phyloP scores from a whole-genome alignment of 495 filamentous ascomycete genomes.

The Lophiostoma macrostomum region DNA sequence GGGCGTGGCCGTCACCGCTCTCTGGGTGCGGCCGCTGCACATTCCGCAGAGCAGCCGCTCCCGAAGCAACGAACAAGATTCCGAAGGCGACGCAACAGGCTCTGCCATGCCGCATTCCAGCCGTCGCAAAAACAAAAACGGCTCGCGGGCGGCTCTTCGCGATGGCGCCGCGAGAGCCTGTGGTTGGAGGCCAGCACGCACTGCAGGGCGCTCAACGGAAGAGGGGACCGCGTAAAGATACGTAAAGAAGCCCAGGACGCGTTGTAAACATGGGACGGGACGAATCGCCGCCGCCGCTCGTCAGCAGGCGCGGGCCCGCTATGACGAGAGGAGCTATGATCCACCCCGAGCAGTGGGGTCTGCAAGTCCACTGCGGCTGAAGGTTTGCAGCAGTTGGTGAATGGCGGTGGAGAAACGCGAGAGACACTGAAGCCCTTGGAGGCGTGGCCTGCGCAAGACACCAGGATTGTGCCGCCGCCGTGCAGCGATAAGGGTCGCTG shows the following conservation, averaged over 20 bases:
- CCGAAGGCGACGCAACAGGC: slow-evolving; percentile 13
- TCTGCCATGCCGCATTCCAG: slow-evolving; percentile 17
- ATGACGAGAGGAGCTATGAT: too few species aligned
- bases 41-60: slow-evolving; percentile 18
- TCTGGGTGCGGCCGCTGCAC: not conserved
- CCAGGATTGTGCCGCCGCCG: not conserved
- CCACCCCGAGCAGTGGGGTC: not conserved
- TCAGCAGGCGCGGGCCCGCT: not conserved
- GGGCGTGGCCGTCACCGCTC: slow-evolving; percentile 7
- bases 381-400: not conserved
- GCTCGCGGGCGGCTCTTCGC: not conserved
- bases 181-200: not conserved
- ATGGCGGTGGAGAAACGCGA: not conserved
- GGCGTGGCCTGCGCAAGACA: not conserved
- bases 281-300: not conserved
- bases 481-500: not conserved
- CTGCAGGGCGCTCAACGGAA: slow-evolving; percentile 5
- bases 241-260: too few species aligned
- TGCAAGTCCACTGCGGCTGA: slow-evolving; percentile 19
- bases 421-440: not conserved
- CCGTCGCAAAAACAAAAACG: not conserved
- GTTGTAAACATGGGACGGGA: too few species aligned
- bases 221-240: too few species aligned
- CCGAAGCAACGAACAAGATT: slow-evolving; percentile 28
- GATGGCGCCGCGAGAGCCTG: not conserved